A percentile compares a stretch with the other conserved stretches of the same genome.
Evolutionary conservation across 177 flowering plant genomes (phyloP).

Genomic region (Vitis hybrid): DNA sequence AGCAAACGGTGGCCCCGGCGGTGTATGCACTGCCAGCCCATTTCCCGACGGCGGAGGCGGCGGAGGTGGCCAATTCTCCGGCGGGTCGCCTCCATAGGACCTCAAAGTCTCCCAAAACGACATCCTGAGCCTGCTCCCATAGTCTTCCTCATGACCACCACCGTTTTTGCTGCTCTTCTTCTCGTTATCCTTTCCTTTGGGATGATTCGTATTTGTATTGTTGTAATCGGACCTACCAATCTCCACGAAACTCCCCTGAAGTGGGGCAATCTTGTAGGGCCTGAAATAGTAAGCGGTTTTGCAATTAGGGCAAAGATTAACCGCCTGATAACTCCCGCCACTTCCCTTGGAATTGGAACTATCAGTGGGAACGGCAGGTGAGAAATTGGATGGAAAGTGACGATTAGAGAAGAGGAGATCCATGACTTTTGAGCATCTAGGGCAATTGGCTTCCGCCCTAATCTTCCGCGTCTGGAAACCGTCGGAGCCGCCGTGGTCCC

Average conservation of each 20-base stretch:
- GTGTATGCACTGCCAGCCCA: conserved; percentile 79
- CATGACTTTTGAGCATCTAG: conserved; percentile 81
- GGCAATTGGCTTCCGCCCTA: conserved; percentile 83
- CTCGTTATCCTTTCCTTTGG: conserved; percentile 19
- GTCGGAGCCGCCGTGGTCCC: conserved; percentile 50
- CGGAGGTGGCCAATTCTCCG: conserved; percentile 58
- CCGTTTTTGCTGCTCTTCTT: conserved; percentile 13
- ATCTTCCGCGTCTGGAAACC: conserved; percentile 45
- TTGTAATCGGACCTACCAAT: conserved; percentile 44
- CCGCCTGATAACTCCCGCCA: conserved; percentile 40
- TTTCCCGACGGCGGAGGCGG: conserved; percentile 35
- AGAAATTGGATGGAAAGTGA: conserved; percentile 25
- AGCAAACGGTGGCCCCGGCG: conserved; percentile 78
- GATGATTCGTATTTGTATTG: conserved; percentile 2
- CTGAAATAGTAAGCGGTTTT: conserved; percentile 74
- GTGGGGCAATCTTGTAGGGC: conserved; percentile 55
- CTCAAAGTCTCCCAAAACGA: conserved; percentile 80
- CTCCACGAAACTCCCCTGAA: conserved; percentile 89
- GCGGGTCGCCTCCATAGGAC: conserved; percentile 61
- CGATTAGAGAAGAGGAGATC: conserved; percentile 63
- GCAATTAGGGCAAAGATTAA: conserved; percentile 90
- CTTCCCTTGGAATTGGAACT: not conserved
- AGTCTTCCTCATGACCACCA: conserved; percentile 21
- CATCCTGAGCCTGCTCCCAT: conserved; percentile 36
- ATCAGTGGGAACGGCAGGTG: conserved; percentile 6